A percentile compares a stretch with the other conserved stretches of the same genome.
phyloP scores from a whole-genome alignment of 441 rosid species.

The Daphne laureola region DNA sequence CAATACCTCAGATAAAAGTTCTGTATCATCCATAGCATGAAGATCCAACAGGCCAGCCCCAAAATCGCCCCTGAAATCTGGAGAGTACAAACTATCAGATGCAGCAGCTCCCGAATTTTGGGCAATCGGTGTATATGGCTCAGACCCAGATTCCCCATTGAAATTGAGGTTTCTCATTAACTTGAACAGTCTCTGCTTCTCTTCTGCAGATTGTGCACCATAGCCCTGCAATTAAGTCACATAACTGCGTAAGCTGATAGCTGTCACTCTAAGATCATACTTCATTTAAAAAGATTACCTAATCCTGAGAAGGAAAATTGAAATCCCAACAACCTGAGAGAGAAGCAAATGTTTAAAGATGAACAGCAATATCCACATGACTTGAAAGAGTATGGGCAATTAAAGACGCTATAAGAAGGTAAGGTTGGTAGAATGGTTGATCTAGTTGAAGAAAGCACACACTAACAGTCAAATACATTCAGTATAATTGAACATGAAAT shows the following conservation, averaged over 20 bases:
- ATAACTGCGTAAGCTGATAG: conserved; percentile 8
- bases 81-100: conserved; percentile 80
- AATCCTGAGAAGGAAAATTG: too few relatives aligned
- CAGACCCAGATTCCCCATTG: conserved; percentile 86
- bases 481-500: too few relatives aligned
- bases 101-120: conserved; percentile 56
- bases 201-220: conserved; percentile 97
- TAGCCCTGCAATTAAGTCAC: conserved; percentile 53
- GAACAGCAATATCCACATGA: too few relatives aligned
- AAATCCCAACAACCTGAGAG: too few relatives aligned
- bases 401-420: too few relatives aligned
- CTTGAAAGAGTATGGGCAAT: too few relatives aligned
- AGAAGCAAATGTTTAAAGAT: too few relatives aligned
- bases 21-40: conserved; percentile 97
- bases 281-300: too few relatives aligned
- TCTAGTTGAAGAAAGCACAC: too few relatives aligned
- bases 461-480: too few relatives aligned
- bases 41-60: conserved; percentile 99
- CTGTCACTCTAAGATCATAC: too few relatives aligned
- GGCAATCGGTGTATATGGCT: conserved; percentile 62
- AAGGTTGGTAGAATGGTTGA: too few relatives aligned
- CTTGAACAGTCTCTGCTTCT: conserved; percentile 92
- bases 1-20: conserved; percentile 89
- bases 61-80: conserved; percentile 93
- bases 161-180: conserved; percentile 94